Percentiles rank a stretch among this genome's conserved stretches.
Conservation (phyloP, 371 early-diverging fungal species). For the Lichtheimia ornata region DNA sequence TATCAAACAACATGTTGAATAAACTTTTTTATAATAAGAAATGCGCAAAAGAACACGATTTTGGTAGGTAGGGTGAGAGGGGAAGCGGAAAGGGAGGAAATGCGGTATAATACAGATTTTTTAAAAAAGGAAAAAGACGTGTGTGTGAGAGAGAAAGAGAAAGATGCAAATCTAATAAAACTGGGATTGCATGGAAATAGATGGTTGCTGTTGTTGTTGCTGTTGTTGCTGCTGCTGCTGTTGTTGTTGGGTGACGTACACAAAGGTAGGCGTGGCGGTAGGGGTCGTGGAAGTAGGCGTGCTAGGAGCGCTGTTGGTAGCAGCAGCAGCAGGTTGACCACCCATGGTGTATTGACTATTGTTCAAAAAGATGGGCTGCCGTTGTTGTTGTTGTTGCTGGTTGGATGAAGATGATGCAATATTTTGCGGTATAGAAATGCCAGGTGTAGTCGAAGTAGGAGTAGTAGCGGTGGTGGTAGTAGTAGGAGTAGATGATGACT, state of each 20-base stretch:
- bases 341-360: constrained; percentile 7
- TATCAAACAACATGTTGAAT: background rate
- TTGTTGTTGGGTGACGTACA: constrained; percentile 13
- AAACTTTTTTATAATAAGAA: background rate
- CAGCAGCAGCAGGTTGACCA: background rate
- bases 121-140: background rate
- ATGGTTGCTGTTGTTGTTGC: constrained; percentile 5
- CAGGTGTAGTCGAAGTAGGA: constrained; percentile 9
- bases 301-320: background rate
- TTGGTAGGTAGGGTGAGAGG: background rate
- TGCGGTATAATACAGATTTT: constrained; percentile 16
- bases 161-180: constrained; percentile 10
- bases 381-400: constrained; percentile 4
- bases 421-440: no score
- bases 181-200: background rate
- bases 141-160: no score
- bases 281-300: background rate
- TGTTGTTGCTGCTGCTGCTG: constrained; percentile 8
- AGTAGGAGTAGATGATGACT: constrained; percentile 6
- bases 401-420: constrained; percentile 2
- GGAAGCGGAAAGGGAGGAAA: background rate
- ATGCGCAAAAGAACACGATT: constrained; percentile 3
- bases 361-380: constrained; percentile 5
- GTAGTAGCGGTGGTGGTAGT: background rate
- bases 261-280: constrained; percentile 5